Percentiles rank a stretch among this genome's conserved stretches.
These are phyloP conservation scores for Arctostaphylos glauca DNA, from an alignment of 148 eudicot genomes.

Conservation along the genomic window DNA sequence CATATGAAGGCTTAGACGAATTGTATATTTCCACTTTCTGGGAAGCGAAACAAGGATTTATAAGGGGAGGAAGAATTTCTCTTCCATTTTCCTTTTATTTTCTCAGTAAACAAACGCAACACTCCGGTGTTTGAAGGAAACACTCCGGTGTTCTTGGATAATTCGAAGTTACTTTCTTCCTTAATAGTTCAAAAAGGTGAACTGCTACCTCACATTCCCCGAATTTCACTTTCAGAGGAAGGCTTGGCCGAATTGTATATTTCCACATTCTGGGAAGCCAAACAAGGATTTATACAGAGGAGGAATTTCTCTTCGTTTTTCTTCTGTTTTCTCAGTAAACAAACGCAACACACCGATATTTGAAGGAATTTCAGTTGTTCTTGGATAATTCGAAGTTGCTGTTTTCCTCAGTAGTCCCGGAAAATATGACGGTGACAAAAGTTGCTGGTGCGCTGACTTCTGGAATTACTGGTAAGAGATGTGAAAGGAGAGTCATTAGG, in stretches of 20 bases:
- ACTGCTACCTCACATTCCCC: too few relatives aligned
- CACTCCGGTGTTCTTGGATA: neutral
- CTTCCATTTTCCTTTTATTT: neutral
- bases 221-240: too few relatives aligned
- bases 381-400: too few relatives aligned
- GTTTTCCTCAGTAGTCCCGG: too few relatives aligned
- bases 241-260: too few relatives aligned
- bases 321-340: neutral
- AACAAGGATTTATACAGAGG: too few relatives aligned
- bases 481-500: slow-evolving; percentile 15
- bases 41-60: neutral
- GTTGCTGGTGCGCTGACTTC: slow-evolving; percentile 16
- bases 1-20: too few relatives aligned
- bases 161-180: too few relatives aligned
- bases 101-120: neutral
- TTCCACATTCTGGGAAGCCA: too few relatives aligned
- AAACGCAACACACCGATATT: neutral
- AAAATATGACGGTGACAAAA: slow-evolving; percentile 16
- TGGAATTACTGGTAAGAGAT: slow-evolving; percentile 21
- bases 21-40: too few relatives aligned
- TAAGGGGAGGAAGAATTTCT: neutral
- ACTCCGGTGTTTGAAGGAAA: neutral
- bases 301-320: neutral
- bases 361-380: neutral
- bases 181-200: too few relatives aligned